Evolutionary conservation across 768 basidiomycete genomes (phyloP), one percentile per base, ranked within the genome.

Genomic region (Mycena metata): DNA sequence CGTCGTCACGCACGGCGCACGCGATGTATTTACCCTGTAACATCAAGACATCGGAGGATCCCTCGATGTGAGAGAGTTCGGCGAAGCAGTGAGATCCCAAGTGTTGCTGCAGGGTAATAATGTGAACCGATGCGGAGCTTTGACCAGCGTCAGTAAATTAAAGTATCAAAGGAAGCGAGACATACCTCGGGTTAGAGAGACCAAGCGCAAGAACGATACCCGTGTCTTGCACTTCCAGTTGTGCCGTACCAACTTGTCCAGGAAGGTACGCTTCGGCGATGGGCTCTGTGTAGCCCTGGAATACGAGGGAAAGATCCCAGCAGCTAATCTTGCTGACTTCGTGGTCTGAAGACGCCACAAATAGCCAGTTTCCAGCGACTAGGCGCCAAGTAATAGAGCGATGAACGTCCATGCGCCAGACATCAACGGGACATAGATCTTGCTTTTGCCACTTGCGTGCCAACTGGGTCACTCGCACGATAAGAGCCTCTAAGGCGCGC

Each of bases 351-450:
- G 69, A 61, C 16, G 66, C 60, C 1, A 65, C 62, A 35, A 64
- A 64, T 6, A 64, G 42, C 62, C 62, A 65, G 19, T n/a, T 35
- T 41, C 64, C 55, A 15, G 42, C 8, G 21, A 65, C 64, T 17
- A 70, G 36, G 33, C 64, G 69, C 69, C 69, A 70, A 19, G 69
- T 70, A 7, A 70, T 58, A 3, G 54, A 67, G 19, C 56, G 69
- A 8, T 62, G 67, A 11, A 69, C 52, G 33, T 57, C 12, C 21
- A 61, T 47, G 26, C 50, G 24, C 39, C 41, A 52, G 19, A 26
- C n/a, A 17, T 10, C 5, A 10, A 30, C 23, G 3, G 49, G 24
- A 15, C 21, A 24, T 9, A 61, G 49, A 33, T 42, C 15, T 9
- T 39, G 24, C 3, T 36, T 21, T 42, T 51, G 15, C 49, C 49